Base-by-base conservation (phyloP, 140 eudicot species). In the Anethum foeniculum region DNA sequence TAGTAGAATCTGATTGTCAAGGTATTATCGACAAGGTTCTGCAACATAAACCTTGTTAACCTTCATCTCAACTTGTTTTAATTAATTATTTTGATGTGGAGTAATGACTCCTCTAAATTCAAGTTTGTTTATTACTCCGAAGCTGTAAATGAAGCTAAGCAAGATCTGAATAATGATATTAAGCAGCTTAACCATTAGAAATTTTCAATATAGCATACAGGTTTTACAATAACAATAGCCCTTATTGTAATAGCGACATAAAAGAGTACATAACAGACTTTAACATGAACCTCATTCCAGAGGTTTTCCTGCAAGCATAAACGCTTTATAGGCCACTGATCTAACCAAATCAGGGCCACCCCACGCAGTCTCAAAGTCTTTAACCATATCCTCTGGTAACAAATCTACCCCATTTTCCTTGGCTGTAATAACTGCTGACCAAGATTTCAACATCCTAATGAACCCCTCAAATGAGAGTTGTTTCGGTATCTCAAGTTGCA, bases 351-450 rank as follows among this genome's bases (percentile, higher is more conserved):
- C 14, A 21, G 88, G 21, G 6, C 87, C 90, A 6, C 93, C 92
- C 94, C 94, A 90, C 21, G 86, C 90, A 14, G 13, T 62, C 86
- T 88, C 91, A 39, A 90, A 81, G 56, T 86, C 86, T 67, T 67
- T 23, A 67, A 90, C 90, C 38, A 86, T 85, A 16, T 39, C 71
- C 68, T 88, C 82, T 1, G 80, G 58, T 69, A 90, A 41, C 87
- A 88, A 80, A 56, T 90, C 89, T 25, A 90, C 87, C 5, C 92
- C 92, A 48, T 30, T 79, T 28, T 90, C 94, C 75, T 83, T 86
- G 0, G 93, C 89, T 0, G 88, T 90, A n/a, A 6, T 79, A 44
- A 88, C 83, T 3, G 89, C 91, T 6, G 90, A 90, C 87, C 87
- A 90, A 0, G 92, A 88, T 62, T 58, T 84, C 72, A 90, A 36